Evolutionary conservation across 306 rosid species (phyloP).

Genomic region (Citrullus colocynthis): DNA sequence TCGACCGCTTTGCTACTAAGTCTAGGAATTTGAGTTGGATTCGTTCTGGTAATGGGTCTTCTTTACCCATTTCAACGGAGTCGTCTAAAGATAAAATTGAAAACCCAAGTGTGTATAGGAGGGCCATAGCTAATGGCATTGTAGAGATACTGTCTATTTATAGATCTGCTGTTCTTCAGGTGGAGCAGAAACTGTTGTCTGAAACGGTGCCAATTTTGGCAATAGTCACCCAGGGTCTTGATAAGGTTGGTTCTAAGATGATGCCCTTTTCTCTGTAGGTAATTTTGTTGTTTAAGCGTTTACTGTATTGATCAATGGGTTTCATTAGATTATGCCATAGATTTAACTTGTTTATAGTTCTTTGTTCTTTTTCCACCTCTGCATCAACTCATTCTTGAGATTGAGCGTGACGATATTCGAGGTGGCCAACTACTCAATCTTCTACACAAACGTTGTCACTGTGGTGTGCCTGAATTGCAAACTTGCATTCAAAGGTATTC

Average conservation of each 20-base stretch:
- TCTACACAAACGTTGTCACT: constrained; percentile 72
- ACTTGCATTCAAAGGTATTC: constrained; percentile 81
- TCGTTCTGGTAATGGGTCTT: constrained; percentile 37
- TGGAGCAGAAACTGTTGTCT: constrained; percentile 75
- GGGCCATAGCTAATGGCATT: constrained; percentile 86
- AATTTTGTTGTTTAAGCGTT: background rate
- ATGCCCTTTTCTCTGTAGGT: background rate
- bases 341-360: constrained; percentile 35
- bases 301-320: background rate
- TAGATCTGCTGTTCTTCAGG: constrained; percentile 71
- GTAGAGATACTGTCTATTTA: constrained; percentile 77
- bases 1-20: constrained; percentile 65
- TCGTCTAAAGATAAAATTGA: constrained; percentile 14
- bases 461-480: constrained; percentile 97
- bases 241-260: constrained; percentile 38
- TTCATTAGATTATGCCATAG: background rate
- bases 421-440: constrained; percentile 93
- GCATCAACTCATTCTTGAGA: constrained; percentile 64
- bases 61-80: constrained; percentile 21
- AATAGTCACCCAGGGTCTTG: constrained; percentile 75
- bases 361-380: constrained; percentile 80
- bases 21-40: constrained; percentile 89
- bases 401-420: constrained; percentile 69
- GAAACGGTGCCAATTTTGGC: constrained; percentile 84
- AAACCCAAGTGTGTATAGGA: constrained; percentile 69